These are phyloP conservation scores for Scleroderma citrinum DNA, from an alignment of 768 basidiomycete species.

Conservation along the genomic window DNA sequence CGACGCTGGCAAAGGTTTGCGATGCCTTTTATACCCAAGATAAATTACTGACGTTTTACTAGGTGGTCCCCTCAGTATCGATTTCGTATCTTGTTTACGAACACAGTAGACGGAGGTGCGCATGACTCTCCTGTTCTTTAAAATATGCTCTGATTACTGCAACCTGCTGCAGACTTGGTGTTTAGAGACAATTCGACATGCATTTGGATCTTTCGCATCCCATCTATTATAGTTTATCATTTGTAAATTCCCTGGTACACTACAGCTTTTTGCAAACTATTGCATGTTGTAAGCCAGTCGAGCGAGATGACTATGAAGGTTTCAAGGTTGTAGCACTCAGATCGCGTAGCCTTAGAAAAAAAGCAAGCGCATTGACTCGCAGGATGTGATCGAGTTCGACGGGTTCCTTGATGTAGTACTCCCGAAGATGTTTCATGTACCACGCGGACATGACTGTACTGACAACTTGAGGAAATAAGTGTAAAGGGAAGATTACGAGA, in stretches of 20 bases:
- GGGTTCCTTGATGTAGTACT: conserved; percentile 39
- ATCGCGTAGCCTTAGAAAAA: conserved; percentile 39
- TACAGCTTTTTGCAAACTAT: conserved; percentile 13
- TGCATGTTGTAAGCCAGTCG: conserved; percentile 6
- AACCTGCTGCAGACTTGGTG: conserved; percentile 47
- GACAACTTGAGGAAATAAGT: conserved; percentile 41
- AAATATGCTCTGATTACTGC: conserved; percentile 5
- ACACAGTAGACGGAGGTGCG: conserved; percentile 73
- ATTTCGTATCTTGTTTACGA: conserved; percentile 97
- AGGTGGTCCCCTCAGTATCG: conserved; percentile 95
- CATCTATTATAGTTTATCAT: conserved; percentile 18
- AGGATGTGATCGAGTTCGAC: conserved; percentile 39
- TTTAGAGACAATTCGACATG: conserved; percentile 33
- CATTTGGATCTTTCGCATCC: conserved; percentile 20
- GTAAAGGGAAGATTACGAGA: not conserved
- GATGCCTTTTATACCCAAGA: not conserved
- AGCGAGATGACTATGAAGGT: not conserved
- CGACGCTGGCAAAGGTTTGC: conserved; percentile 84
- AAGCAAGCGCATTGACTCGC: conserved; percentile 43
- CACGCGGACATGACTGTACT: conserved; percentile 49
- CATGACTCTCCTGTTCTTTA: conserved; percentile 3
- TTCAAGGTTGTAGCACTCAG: not conserved
- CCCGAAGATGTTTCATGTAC: conserved; percentile 52
- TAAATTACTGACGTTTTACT: conserved; percentile 6
- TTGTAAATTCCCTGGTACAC: conserved; percentile 19